Evolutionary conservation across 1,284 basidiomycete genomes (phyloP).

Genomic region (Ceratobasidium papillatum): DNA sequence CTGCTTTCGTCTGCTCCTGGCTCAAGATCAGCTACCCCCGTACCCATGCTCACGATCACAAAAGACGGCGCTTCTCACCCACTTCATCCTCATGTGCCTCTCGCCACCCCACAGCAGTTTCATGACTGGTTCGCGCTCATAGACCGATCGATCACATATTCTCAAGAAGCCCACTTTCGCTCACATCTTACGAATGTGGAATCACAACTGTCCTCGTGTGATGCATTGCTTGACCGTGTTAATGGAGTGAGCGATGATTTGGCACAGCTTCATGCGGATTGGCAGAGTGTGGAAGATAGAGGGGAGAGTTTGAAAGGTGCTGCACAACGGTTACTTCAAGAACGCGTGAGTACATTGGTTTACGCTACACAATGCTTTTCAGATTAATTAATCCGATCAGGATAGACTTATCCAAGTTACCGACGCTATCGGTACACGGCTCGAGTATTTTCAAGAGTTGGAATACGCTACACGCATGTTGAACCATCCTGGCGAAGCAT

Average conservation of each 20-base stretch:
- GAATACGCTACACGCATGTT: conserved; percentile 90
- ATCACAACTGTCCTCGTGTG: conserved; percentile 78
- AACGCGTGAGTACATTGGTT: conserved; percentile 66
- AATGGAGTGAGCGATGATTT: conserved; percentile 77
- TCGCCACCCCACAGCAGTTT: conserved; percentile 90
- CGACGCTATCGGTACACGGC: conserved; percentile 75
- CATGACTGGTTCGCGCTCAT: conserved; percentile 93
- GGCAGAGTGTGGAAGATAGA: conserved; percentile 86
- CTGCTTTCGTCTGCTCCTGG: conserved; percentile 34
- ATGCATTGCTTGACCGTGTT: conserved; percentile 71
- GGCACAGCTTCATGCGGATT: conserved; percentile 81
- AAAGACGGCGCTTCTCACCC: conserved; percentile 52
- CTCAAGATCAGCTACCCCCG: conserved; percentile 43
- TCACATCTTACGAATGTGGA: conserved; percentile 79
- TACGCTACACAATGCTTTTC: background rate
- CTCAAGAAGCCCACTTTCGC: conserved; percentile 89
- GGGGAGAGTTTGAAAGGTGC: conserved; percentile 87
- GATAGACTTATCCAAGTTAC: conserved; percentile 80
- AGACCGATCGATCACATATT: conserved; percentile 86
- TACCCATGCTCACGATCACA: conserved; percentile 32
- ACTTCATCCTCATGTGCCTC: conserved; percentile 73
- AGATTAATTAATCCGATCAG: conserved; percentile 51
- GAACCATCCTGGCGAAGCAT: conserved; percentile 88
- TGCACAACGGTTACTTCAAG: conserved; percentile 87
- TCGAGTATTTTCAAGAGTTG: conserved; percentile 92